Percentiles rank a stretch among this genome's conserved stretches.
These are phyloP conservation scores for Taphrina populina DNA, from an alignment of 1,139 yeast species.

Conservation along the genomic window DNA sequence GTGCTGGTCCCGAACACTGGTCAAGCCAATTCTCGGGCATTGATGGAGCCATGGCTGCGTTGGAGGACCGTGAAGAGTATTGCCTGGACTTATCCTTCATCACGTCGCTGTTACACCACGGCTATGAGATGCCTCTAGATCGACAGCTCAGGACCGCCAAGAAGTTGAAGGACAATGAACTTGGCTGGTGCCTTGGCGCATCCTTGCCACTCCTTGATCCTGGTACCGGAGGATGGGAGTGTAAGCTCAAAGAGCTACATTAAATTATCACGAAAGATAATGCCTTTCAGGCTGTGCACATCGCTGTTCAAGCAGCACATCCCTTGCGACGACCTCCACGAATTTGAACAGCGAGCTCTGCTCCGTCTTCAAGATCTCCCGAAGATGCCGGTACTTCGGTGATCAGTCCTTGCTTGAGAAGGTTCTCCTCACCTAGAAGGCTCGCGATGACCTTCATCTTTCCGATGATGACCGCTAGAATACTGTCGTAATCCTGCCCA, in stretches of 20 bases:
- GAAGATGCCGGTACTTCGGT: not conserved
- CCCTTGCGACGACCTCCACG: constrained; percentile 14
- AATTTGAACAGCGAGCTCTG: constrained; percentile 11
- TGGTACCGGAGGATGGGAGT: constrained; percentile 25
- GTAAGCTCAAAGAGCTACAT: constrained; percentile 11
- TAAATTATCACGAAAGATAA: not conserved
- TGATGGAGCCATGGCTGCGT: constrained; percentile 60
- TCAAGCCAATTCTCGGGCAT: constrained; percentile 54
- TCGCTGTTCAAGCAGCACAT: constrained; percentile 5
- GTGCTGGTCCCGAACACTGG: constrained; percentile 79
- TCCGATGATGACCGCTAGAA: constrained; percentile 43
- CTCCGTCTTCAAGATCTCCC: constrained; percentile 27
- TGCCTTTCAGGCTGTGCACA: not conserved
- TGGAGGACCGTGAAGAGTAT: constrained; percentile 83
- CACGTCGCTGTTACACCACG: constrained; percentile 84
- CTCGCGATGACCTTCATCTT: constrained; percentile 43
- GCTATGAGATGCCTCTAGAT: constrained; percentile 86
- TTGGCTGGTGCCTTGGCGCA: constrained; percentile 99
- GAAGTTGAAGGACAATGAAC: constrained; percentile 79
- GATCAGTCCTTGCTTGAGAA: constrained; percentile 17
- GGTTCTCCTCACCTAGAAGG: constrained; percentile 38
- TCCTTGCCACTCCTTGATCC: constrained; percentile 70
- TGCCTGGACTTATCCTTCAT: constrained; percentile 89
- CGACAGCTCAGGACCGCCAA: constrained; percentile 91
- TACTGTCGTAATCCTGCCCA: constrained; percentile 43